Base-by-base conservation (phyloP, 1,284 basidiomycete species). In the Moniliophthora roreri region DNA sequence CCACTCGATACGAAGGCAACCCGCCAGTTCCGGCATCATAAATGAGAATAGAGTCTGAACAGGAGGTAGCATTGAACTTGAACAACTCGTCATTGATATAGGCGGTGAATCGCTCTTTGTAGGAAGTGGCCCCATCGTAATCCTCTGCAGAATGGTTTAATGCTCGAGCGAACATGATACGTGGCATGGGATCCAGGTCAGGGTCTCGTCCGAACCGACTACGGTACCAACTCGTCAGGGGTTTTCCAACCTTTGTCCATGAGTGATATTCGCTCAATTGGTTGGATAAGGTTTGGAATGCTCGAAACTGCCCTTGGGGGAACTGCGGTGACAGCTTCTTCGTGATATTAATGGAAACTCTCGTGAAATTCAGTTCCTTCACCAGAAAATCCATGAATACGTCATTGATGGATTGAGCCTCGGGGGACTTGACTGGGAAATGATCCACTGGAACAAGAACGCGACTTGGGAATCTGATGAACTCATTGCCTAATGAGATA, bases 1-100 rank as follows among this genome's bases (percentile, higher is more conserved):
- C 62, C 4, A 65, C 53, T 13, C 69, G 64, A 51, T 69, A 72
- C 3, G 69, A 72, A 0, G 70, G 69, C 2, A 50, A 40, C 1
- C 68, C 70, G 8, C 69, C 67, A 1, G 66, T 67, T 4, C 63
- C 65, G 6, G 68, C 62, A 35, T 72, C 69, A 48, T 72, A 72
- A 35, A 72, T 65, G 51, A 72, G 65, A 7, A 72, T 39, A 0
- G 69, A 61, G 15, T 71, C 67, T 4, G 68, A 69, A 40, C 70
- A 72, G 4, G 69, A 68, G n/a, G 63, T 58, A 24, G 45, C 16
- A 48, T 69, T 60, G 3, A 60, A 41, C 36, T 63, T 62, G 54
- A 71, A 61, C 4, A 72, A 51, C n/a, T 62, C 50, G 21, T 58
- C 39, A 3, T 57, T 48, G 9, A 72, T 40, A 1, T 56, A 58